Evolutionary conservation across 2,329 filamentous ascomycete genomes (phyloP).

Genomic region (Penicillium sp.): DNA sequence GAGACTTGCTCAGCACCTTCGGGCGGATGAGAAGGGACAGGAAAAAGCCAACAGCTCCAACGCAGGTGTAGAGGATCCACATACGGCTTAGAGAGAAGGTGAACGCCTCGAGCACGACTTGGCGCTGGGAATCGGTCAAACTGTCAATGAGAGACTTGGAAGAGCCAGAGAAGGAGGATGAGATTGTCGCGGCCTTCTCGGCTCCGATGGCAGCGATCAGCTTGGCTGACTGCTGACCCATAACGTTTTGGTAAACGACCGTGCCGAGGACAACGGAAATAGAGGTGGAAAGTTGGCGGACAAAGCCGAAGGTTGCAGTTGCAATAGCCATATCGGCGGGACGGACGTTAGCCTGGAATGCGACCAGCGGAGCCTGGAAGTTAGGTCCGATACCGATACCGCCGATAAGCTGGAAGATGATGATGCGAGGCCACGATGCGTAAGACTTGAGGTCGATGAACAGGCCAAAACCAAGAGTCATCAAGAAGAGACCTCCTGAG

Average conservation of each 20-base stretch:
- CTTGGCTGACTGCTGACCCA: conserved; percentile 30
- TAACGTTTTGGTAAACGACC: conserved; percentile 46
- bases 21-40: conserved; percentile 42
- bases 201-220: conserved; percentile 32
- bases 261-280: conserved; percentile 61
- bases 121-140: conserved; percentile 34
- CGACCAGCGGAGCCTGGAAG: conserved; percentile 63
- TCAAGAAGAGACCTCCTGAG: conserved; percentile 57
- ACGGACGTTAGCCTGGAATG: conserved; percentile 63
- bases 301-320: conserved; percentile 62
- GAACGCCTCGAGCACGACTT: conserved; percentile 43
- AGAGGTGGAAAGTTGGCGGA: conserved; percentile 58
- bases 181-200: conserved; percentile 25
- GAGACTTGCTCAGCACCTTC: conserved; percentile 40
- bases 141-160: conserved; percentile 33
- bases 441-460: conserved; percentile 58
- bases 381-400: conserved; percentile 64
- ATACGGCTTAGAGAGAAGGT: conserved; percentile 47
- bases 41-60: conserved; percentile 38
- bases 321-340: conserved; percentile 63
- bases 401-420: conserved; percentile 58
- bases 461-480: conserved; percentile 66
- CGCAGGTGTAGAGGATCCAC: conserved; percentile 52
- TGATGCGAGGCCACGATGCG: conserved; percentile 52
- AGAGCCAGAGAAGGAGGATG: conserved; percentile 37